Evolutionary conservation across 2,329 filamentous ascomycete genomes (phyloP).

Genomic region (Ascocoryne sarcoides): DNA sequence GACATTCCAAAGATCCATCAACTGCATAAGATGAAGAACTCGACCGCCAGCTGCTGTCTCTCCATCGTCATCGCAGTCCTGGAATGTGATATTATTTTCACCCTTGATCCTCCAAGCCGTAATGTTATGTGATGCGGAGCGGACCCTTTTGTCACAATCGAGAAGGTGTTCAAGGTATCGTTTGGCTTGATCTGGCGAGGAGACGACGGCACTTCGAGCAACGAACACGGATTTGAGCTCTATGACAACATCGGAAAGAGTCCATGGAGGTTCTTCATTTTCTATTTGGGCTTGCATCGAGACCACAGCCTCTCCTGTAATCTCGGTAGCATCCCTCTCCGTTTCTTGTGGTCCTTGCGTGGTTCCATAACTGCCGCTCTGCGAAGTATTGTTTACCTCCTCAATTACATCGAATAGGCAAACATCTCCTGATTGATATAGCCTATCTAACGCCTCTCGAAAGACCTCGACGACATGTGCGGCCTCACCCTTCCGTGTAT

Average conservation of each 20-base stretch:
- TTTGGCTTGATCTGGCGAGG: slow-evolving; percentile 62
- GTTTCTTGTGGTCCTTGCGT: not conserved
- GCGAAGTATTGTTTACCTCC: slow-evolving; percentile 41
- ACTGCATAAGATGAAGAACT: slow-evolving; percentile 80
- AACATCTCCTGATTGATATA: slow-evolving; percentile 66
- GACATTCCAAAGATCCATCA: slow-evolving; percentile 89
- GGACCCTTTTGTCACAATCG: slow-evolving; percentile 72
- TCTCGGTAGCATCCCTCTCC: not conserved
- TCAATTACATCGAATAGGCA: slow-evolving; percentile 91
- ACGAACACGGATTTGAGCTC: slow-evolving; percentile 87
- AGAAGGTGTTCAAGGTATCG: slow-evolving; percentile 67
- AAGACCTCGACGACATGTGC: slow-evolving; percentile 62
- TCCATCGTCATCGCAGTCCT: slow-evolving; percentile 94
- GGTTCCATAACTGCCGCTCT: not conserved
- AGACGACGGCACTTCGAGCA: slow-evolving; percentile 63
- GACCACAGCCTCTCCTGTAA: not conserved
- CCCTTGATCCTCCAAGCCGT: slow-evolving; percentile 81
- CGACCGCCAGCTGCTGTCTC: slow-evolving; percentile 85
- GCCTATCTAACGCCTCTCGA: slow-evolving; percentile 53
- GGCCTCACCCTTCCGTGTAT: slow-evolving; percentile 62
- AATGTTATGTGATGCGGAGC: slow-evolving; percentile 90
- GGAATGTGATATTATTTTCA: slow-evolving; percentile 46
- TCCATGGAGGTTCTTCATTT: slow-evolving; percentile 48
- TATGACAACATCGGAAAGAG: slow-evolving; percentile 60
- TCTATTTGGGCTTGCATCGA: not conserved